Evolutionary conservation across 2,329 filamentous ascomycete genomes (phyloP), one percentile per base, ranked within the genome.

Genomic region (Fusarium torreyae): DNA sequence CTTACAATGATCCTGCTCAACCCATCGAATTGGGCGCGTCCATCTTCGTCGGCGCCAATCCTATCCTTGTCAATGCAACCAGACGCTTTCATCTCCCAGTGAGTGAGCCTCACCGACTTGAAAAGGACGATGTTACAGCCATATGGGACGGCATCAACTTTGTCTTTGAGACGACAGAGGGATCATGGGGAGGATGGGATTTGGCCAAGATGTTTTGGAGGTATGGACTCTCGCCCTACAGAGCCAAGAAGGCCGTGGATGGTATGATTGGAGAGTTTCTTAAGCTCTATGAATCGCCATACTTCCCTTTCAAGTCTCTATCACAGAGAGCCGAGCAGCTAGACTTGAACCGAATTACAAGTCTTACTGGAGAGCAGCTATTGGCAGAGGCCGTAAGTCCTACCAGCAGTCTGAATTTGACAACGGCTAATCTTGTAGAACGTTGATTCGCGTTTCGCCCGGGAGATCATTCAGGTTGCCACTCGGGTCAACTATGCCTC

Each of bases 401-500:
- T 17, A 13, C 28, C 7, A 10, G 24, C 7, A n/a, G 9, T 18
- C 22, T 17, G 17, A 11, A 24, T 31, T 24, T 8, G 5, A 11
- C 24, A 17, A 18, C 45, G n/a, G 13, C 40, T 62, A 17, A 60
- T 22, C 58, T 66, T 22, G 14, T 38, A 89, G 74, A 49, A 59
- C 15, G 89, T 98, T 57, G 84, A 87, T 24, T 81, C 84, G 0
- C 77, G 83, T 1, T 98, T 97, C 77, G 85, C 90, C 0, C 87
- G 88, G 15, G 93, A 99, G 51, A 88, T 99, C 48, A 89, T 98
- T 26, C 95, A 98, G 80, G 93, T 95, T 3, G 92, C 90, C 59
- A 98, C 96, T 1, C 87, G 96, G 20, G 95, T 98, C 68, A 98
- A 98, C 79, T 99, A 98, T 80, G 96, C 92, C 1, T 93, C 94